phyloP scores from a whole-genome alignment of 2,329 filamentous ascomycete genomes.

The Alternaria burnsii region DNA sequence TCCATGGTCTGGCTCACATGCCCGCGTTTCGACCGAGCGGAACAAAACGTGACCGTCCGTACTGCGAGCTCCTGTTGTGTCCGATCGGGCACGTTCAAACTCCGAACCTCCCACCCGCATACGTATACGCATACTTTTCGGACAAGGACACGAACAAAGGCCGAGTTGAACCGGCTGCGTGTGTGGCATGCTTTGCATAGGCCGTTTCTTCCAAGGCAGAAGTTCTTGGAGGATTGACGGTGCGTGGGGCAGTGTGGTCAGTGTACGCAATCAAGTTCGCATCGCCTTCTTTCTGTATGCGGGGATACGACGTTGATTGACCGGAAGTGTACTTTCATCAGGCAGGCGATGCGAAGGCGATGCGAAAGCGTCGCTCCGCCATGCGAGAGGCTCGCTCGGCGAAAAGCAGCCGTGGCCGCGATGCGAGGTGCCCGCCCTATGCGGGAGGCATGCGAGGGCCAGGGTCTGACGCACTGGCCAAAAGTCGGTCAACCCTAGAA shows the following conservation, averaged over 20 bases:
- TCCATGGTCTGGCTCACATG: constrained; percentile 8
- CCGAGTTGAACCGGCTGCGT: constrained; percentile 14
- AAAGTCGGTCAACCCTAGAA: constrained; percentile 29
- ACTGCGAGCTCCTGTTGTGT: constrained; percentile 6
- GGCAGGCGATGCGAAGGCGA: constrained; percentile 11
- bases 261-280: constrained; percentile 11
- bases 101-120: constrained; percentile 11
- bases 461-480: constrained; percentile 26
- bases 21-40: constrained; percentile 36
- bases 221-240: constrained; percentile 14
- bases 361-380: constrained; percentile 16
- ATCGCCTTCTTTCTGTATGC: constrained; percentile 16
- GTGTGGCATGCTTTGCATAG: constrained; percentile 12
- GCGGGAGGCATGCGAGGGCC: constrained; percentile 11
- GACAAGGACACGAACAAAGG: constrained; percentile 5
- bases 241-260: constrained; percentile 8
- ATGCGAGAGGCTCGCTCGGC: constrained; percentile 14
- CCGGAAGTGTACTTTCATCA: constrained; percentile 23
- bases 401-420: constrained; percentile 11
- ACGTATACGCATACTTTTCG: constrained; percentile 3
- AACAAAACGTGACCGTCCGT: constrained; percentile 17
- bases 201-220: constrained; percentile 15
- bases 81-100: constrained; percentile 15
- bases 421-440: constrained; percentile 12
- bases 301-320: constrained; percentile 16